Conservation (phyloP, 805 yeast genomes). For the Nakazawaea anatomiae region DNA sequence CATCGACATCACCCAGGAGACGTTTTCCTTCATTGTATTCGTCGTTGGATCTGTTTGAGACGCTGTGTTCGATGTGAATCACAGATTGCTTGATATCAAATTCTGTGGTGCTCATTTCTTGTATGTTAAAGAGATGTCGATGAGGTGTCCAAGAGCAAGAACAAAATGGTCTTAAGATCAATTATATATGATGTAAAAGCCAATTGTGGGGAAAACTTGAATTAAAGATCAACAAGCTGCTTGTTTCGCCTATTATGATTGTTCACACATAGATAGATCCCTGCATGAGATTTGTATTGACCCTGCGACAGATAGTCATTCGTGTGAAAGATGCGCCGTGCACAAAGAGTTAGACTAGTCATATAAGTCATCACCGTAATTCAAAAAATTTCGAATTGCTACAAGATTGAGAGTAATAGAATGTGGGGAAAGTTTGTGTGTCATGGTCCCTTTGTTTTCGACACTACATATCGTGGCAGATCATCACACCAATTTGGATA, state of each 20-base stretch:
- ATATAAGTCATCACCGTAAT: too few species aligned
- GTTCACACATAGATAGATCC: background rate
- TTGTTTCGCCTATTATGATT: too few species aligned
- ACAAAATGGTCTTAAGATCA: too few species aligned
- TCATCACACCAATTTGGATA: background rate
- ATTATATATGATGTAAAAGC: too few species aligned
- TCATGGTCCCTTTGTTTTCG: background rate
- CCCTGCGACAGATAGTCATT: background rate
- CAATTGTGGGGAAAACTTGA: too few species aligned
- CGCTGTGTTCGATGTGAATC: background rate
- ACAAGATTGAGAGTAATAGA: background rate
- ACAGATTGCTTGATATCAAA: background rate
- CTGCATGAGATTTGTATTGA: background rate
- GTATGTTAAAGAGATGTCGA: background rate
- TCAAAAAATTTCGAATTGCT: background rate
- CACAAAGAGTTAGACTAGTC: background rate
- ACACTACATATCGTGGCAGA: background rate
- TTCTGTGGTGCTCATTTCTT: background rate
- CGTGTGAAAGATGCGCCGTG: background rate
- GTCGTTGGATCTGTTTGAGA: background rate
- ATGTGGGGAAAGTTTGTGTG: background rate
- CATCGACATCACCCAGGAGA: background rate
- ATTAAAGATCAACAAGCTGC: too few species aligned
- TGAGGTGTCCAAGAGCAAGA: too few species aligned
- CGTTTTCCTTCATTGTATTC: background rate